phyloP scores from a whole-genome alignment of 805 yeast species.

The Candida berthetii region DNA sequence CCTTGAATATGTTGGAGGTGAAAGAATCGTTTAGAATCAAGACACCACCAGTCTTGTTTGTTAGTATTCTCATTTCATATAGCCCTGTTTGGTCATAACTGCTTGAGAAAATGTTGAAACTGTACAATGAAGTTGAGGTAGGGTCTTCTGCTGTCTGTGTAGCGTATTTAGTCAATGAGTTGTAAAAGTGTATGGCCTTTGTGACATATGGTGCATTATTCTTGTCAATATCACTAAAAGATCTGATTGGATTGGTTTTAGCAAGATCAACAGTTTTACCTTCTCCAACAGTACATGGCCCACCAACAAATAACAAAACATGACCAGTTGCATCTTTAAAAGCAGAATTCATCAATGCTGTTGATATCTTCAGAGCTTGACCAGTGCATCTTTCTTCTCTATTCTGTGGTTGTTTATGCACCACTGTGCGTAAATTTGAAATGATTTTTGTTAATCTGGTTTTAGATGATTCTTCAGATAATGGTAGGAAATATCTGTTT shows the following conservation, averaged over 20 bases:
- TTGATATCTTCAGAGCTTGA: constrained; percentile 51
- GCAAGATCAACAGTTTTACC: constrained; percentile 88
- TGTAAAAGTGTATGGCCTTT: constrained; percentile 62
- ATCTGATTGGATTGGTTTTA: constrained; percentile 85
- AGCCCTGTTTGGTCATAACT: constrained; percentile 92
- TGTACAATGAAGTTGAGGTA: constrained; percentile 31
- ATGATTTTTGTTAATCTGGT: too few relatives aligned
- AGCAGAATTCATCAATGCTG: constrained; percentile 65
- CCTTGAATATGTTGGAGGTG: constrained; percentile 89
- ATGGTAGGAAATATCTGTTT: constrained; percentile 72
- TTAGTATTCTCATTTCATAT: constrained; percentile 80
- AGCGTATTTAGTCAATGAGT: constrained; percentile 41
- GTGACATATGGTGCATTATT: constrained; percentile 75
- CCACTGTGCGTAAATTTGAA: not conserved
- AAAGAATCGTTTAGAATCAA: constrained; percentile 83
- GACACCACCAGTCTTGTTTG: constrained; percentile 83
- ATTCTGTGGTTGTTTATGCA: too few relatives aligned
- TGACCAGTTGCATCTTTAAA: constrained; percentile 80
- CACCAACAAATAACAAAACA: constrained; percentile 82
- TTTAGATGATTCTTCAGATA: constrained; percentile 47
- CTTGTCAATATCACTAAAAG: constrained; percentile 90
- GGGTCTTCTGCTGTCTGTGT: not conserved
- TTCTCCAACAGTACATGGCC: constrained; percentile 91
- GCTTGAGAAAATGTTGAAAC: constrained; percentile 84
- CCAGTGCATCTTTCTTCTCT: constrained; percentile 81